Conservation (phyloP, 2,329 filamentous ascomycete genomes). For the Trematosphaeria pertusa region DNA sequence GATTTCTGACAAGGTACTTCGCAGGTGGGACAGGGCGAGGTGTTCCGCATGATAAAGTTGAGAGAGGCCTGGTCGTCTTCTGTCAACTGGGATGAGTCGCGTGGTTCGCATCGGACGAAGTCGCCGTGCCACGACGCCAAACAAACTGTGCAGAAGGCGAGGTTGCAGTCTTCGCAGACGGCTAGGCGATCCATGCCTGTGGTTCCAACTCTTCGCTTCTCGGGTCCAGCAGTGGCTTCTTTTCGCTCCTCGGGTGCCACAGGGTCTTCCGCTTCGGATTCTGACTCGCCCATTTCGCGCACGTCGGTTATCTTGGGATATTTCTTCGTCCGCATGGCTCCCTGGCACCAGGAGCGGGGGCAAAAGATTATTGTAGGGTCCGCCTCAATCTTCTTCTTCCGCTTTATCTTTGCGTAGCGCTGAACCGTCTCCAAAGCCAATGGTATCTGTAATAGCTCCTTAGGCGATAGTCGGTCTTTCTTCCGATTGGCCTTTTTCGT, state of each 20-base stretch:
- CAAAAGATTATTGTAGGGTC: slow-evolving; percentile 94
- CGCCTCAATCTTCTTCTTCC: slow-evolving; percentile 89
- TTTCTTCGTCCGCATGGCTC: slow-evolving; percentile 70
- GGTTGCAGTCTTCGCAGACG: slow-evolving; percentile 75
- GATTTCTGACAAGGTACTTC: slow-evolving; percentile 85
- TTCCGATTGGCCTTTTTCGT: slow-evolving; percentile 29
- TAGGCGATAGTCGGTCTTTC: slow-evolving; percentile 75
- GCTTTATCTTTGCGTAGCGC: slow-evolving; percentile 87
- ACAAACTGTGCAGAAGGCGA: neutral
- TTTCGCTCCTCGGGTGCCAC: slow-evolving; percentile 3
- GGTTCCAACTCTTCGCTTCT: slow-evolving; percentile 46
- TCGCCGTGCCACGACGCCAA: slow-evolving; percentile 75
- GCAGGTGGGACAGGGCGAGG: slow-evolving; percentile 89
- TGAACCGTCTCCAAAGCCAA: slow-evolving; percentile 71
- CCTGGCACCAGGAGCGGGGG: slow-evolving; percentile 90
- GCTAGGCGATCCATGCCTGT: slow-evolving; percentile 71
- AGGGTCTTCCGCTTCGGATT: slow-evolving; percentile 45
- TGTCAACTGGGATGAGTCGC: slow-evolving; percentile 73
- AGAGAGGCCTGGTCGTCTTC: slow-evolving; percentile 86
- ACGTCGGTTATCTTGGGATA: slow-evolving; percentile 56
- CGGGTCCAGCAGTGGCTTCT: slow-evolving; percentile 16
- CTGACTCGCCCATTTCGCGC: slow-evolving; percentile 46
- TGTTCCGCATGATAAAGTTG: slow-evolving; percentile 82
- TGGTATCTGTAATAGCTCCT: slow-evolving; percentile 70
- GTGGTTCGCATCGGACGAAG: slow-evolving; percentile 73